These are phyloP conservation scores for Mortierella alpina DNA, from an alignment of 192 early-diverging fungal genomes.

Conservation along the genomic window DNA sequence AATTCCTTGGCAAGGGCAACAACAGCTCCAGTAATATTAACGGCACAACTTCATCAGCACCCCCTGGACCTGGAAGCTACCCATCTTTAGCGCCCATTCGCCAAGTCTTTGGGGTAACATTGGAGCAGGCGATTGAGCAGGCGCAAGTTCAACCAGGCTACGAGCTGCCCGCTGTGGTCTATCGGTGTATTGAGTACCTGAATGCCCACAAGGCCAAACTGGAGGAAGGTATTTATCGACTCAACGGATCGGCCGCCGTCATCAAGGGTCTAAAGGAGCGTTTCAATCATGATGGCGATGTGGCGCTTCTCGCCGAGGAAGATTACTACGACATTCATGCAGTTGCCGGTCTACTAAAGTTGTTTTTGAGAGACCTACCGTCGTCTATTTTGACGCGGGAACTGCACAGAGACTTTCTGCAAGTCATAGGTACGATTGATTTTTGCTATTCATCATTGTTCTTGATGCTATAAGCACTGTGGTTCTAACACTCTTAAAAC, in stretches of 20 bases:
- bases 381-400: conserved; percentile 88
- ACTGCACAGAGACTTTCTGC: conserved; percentile 83
- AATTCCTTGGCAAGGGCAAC: conserved; percentile 28
- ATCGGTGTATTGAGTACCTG: conserved; percentile 95
- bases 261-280: conserved; percentile 82
- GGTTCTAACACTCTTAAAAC: background rate
- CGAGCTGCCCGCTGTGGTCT: conserved; percentile 92
- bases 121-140: conserved; percentile 83
- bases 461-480: background rate
- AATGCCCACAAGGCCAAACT: conserved; percentile 87
- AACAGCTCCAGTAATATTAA: background rate
- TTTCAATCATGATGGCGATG: conserved; percentile 88
- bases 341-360: conserved; percentile 90
- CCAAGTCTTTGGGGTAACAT: conserved; percentile 85
- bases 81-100: conserved; percentile 15
- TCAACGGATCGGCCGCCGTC: conserved; percentile 79
- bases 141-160: conserved; percentile 81
- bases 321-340: conserved; percentile 91
- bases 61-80: background rate
- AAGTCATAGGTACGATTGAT: conserved; percentile 70
- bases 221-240: conserved; percentile 96
- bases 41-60: background rate
- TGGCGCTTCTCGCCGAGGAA: conserved; percentile 68
- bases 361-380: conserved; percentile 91
- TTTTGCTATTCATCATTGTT: background rate